Conservation (phyloP, 2,329 filamentous ascomycete genomes). For the Cucurbitaria berberidis region DNA sequence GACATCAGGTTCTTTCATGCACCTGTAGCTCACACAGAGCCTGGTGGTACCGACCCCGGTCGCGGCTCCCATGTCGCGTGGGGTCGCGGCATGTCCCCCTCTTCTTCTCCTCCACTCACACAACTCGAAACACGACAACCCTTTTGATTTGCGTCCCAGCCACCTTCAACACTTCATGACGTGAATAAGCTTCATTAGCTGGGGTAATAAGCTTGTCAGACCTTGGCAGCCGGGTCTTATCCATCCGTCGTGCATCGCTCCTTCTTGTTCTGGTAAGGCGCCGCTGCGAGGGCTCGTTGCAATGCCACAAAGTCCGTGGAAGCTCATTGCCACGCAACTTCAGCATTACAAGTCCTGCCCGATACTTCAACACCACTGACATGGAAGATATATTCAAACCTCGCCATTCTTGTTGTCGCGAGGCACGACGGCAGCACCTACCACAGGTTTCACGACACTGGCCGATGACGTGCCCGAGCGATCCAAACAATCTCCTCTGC, state of each 20-base stretch:
- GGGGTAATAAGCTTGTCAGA: constrained; percentile 15
- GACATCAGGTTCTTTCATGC: too few species aligned
- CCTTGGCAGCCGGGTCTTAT: constrained; percentile 16
- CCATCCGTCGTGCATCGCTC: constrained; percentile 12
- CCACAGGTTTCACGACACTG: not conserved
- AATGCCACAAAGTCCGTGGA: not conserved
- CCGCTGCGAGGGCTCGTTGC: not conserved
- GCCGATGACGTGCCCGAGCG: constrained; percentile 6
- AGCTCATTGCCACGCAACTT: not conserved
- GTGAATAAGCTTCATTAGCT: constrained; percentile 24
- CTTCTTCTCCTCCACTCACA: constrained; percentile 7
- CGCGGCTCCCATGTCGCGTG: not conserved
- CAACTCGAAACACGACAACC: not conserved
- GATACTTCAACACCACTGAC: not conserved
- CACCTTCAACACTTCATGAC: constrained; percentile 17
- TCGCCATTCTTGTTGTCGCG: not conserved
- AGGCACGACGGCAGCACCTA: not conserved
- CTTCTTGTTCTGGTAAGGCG: constrained; percentile 20
- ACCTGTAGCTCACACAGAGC: too few species aligned
- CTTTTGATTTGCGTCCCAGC: not conserved
- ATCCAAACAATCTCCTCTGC: constrained; percentile 9
- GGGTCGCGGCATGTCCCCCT: constrained; percentile 3
- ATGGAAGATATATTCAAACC: not conserved
- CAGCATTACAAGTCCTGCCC: not conserved
- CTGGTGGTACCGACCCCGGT: too few species aligned